A percentile compares a stretch with the other conserved stretches of the same genome.
phyloP scores from a whole-genome alignment of 345 rosid genomes.

The Linum lewisii region DNA sequence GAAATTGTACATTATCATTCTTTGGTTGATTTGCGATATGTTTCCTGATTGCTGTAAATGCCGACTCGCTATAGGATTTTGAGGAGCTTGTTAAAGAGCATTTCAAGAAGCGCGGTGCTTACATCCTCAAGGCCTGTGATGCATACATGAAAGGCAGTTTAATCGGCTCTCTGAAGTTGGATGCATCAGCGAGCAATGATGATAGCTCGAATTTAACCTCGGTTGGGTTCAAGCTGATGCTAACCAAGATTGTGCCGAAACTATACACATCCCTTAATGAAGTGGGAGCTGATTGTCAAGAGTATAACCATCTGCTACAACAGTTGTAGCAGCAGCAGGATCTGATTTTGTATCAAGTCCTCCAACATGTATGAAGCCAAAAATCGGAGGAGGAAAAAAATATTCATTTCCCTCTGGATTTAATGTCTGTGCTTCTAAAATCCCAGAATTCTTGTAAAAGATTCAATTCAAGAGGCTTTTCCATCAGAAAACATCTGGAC shows the following conservation, averaged over 20 bases:
- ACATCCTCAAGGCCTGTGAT: conserved; percentile 86
- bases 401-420: neutral
- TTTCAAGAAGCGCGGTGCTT: conserved; percentile 72
- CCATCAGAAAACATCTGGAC: neutral
- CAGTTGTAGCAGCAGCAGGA: neutral
- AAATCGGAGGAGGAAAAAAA: neutral
- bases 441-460: neutral
- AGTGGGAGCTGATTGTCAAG: conserved; percentile 45
- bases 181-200: conserved; percentile 41
- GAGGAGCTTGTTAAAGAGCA: conserved; percentile 67
- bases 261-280: conserved; percentile 51
- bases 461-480: neutral
- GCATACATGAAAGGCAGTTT: conserved; percentile 87
- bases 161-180: conserved; percentile 77
- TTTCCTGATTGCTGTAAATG: neutral
- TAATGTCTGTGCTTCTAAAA: neutral
- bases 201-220: conserved; percentile 54
- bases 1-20: too few species aligned
- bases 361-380: neutral
- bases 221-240: conserved; percentile 89
- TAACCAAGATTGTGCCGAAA: conserved; percentile 77
- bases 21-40: too few species aligned
- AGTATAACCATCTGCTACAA: conserved; percentile 5
- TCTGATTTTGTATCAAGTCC: neutral
- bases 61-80: conserved; percentile 47